A percentile compares a stretch with the other conserved stretches of the same genome.
phyloP scores from a whole-genome alignment of 108 stramenopile genomes.

The Nannochloropsis gaditana region DNA sequence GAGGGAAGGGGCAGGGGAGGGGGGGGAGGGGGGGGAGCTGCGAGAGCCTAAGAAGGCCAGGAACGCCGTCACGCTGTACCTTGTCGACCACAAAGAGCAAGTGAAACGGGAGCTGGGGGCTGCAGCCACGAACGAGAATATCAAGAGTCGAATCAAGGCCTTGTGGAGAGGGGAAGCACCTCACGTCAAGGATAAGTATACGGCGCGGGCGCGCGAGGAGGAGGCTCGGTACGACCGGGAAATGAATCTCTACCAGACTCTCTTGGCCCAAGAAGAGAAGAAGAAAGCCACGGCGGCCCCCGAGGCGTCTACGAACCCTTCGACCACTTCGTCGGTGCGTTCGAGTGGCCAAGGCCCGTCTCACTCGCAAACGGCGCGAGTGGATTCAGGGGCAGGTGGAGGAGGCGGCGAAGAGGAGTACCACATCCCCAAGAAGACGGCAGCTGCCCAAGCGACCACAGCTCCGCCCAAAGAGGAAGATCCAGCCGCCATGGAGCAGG shows the following conservation, averaged over 20 bases:
- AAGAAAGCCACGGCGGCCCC: background rate
- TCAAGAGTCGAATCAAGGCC: background rate
- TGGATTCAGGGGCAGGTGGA: background rate
- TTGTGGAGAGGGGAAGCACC: background rate
- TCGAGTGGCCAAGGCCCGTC: too few relatives aligned
- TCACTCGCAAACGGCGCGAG: background rate
- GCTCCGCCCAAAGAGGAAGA: too few relatives aligned
- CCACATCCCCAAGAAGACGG: background rate
- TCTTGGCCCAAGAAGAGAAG: background rate
- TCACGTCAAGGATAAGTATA: background rate
- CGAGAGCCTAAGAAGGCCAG: background rate
- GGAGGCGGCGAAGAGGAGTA: background rate
- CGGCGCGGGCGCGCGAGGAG: background rate
- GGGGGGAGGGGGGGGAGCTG: background rate
- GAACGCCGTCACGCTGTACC: slow-evolving; percentile 11
- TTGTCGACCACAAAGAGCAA: background rate
- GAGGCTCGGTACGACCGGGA: slow-evolving; percentile 8
- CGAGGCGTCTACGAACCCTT: background rate
- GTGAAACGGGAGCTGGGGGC: background rate
- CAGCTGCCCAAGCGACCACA: too few relatives aligned
- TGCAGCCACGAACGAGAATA: background rate
- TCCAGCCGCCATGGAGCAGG: too few relatives aligned
- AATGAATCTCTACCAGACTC: slow-evolving; percentile 2
- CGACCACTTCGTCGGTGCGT: too few relatives aligned
- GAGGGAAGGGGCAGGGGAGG: background rate